phyloP scores from a whole-genome alignment of 2,329 filamentous ascomycete genomes.

The Alternaria brassicicola region DNA sequence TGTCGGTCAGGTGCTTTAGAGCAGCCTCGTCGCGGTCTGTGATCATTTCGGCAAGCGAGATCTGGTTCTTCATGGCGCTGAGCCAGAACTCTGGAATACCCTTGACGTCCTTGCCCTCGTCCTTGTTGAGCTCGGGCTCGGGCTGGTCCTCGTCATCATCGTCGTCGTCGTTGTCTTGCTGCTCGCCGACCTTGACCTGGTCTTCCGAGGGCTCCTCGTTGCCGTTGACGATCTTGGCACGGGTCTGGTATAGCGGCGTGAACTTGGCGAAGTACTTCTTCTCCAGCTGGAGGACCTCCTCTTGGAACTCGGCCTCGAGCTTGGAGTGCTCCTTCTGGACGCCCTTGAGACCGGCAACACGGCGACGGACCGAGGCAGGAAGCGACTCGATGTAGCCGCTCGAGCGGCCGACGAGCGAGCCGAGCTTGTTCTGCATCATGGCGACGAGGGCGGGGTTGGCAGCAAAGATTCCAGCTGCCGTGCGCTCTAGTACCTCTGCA shows the following conservation, averaged over 20 bases:
- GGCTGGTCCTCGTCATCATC: constrained; percentile 57
- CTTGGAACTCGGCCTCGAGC: constrained; percentile 97
- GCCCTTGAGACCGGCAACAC: constrained; percentile 93
- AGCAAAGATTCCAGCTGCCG: constrained; percentile 91
- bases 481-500: constrained; percentile 87
- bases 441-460: constrained; percentile 93
- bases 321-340: constrained; percentile 99
- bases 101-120: constrained; percentile 62
- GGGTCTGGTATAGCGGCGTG: constrained; percentile 95
- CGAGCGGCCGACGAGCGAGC: constrained; percentile 88
- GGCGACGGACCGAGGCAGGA: constrained; percentile 84
- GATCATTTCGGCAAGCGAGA: constrained; percentile 96
- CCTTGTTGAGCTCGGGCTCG: constrained; percentile 64
- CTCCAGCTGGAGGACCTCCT: constrained; percentile 96
- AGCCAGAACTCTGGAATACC: constrained; percentile 99
- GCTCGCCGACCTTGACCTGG: constrained; percentile 86
- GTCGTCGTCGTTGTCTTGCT: constrained; percentile 67
- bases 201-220: constrained; percentile 81
- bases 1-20: constrained; percentile 86
- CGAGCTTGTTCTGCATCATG: constrained; percentile 97
- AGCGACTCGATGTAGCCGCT: constrained; percentile 98
- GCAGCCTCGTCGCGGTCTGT: constrained; percentile 96
- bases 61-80: constrained; percentile 99
- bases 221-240: constrained; percentile 91
- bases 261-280: constrained; percentile 99